phyloP scores from a whole-genome alignment of 345 rosid species.

The Melastoma malabathricum region DNA sequence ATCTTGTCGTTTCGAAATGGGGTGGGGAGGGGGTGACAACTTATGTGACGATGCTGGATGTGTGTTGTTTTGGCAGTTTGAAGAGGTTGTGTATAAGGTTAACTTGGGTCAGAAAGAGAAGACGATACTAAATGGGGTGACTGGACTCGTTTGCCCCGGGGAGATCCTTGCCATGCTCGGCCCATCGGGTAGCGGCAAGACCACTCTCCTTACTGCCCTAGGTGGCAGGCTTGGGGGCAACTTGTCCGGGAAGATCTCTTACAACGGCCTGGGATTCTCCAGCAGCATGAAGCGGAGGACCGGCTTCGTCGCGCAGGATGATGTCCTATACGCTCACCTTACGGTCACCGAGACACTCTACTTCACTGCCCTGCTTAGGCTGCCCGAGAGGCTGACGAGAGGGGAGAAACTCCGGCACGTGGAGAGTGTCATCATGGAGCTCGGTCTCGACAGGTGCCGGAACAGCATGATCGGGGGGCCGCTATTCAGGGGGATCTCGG shows the following conservation, averaged over 20 bases:
- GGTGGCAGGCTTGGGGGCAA: conserved; percentile 81
- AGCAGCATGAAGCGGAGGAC: conserved; percentile 62
- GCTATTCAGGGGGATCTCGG: conserved; percentile 83
- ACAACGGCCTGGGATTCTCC: conserved; percentile 80
- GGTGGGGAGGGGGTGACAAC: no score
- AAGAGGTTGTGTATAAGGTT: conserved; percentile 79
- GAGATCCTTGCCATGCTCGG: conserved; percentile 95
- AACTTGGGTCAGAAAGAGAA: conserved; percentile 60
- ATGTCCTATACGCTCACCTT: conserved; percentile 81
- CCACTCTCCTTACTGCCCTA: conserved; percentile 91
- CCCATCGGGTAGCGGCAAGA: conserved; percentile 98
- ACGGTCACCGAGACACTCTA: conserved; percentile 81
- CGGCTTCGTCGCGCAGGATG: conserved; percentile 92
- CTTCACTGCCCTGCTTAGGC: conserved; percentile 79
- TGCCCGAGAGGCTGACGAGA: conserved; percentile 48
- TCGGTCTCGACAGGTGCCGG: conserved; percentile 54
- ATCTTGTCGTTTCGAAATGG: no score
- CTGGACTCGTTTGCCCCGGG: conserved; percentile 81
- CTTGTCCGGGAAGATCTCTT: conserved; percentile 66
- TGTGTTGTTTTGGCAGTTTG: conserved; percentile 46
- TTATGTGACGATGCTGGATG: background rate
- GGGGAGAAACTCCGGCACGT: conserved; percentile 73
- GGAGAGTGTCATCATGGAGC: conserved; percentile 54
- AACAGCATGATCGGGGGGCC: conserved; percentile 99
- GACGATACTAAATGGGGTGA: conserved; percentile 66